Evolutionary conservation across 805 yeast species (phyloP), one percentile per base, ranked within the genome.

Genomic region (Babjeviella inositovora): DNA sequence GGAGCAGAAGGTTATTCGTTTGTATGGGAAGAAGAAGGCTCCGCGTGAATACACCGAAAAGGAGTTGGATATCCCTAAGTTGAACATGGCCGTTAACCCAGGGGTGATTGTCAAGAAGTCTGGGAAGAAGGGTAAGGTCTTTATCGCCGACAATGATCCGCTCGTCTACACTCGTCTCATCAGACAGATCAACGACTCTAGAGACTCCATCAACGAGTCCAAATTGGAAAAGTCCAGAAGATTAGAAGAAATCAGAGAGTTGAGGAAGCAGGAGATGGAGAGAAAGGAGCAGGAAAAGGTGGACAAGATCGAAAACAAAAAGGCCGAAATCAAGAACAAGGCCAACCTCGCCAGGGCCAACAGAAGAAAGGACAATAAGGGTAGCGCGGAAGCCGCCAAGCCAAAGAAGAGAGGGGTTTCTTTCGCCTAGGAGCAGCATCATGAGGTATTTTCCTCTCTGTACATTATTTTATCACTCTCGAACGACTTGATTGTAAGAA

Each of bases 101-200:
- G 97, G 97, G 18, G 73, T 56, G 6, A 53, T 75, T 23, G 70
- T 67, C 29, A 71, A 70, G 38, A 64, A 59, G 35, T 56, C 57
- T 22, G 96, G 96, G 22, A 87, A 87, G 51, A 85, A 85, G 43
- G 90, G 90, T 18, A 79, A 79, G 52, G 72, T 70, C 38, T 76
- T 79, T 42, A 63, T 79, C 14, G 73, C 54, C 19, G 93, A 79
- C 38, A 62, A 68, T 34, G 81, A 82, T 39, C 46, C 62, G 8
- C 40, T 68, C 21, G 59, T 65, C 15, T 39, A 82, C 50, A 66
- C 64, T 32, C 61, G 92, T 45, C 57, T 87, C 29, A 69, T 85
- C 24, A 74, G 71, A 32, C 68, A 75, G 15, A 82, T 90, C 26
- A 84, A 82, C 37, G 93, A 84, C 41, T 67, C 73, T 30, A 61